Conservation (phyloP, 1,284 basidiomycete genomes). For the Meripilus lineatus region DNA sequence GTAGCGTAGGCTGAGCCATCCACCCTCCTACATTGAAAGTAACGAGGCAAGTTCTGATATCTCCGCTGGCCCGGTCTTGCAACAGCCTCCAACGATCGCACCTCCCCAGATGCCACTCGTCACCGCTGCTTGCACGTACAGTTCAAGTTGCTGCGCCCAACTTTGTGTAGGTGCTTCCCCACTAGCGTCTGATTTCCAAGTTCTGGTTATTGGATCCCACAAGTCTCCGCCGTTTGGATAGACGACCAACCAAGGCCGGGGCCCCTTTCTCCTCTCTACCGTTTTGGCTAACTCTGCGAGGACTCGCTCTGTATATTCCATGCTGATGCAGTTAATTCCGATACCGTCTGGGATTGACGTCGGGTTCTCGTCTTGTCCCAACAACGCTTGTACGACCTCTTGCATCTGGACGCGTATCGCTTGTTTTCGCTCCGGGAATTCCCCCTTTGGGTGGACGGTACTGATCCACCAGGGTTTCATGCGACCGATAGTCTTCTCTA, state of each 20-base stretch:
- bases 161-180: slow-evolving; percentile 14
- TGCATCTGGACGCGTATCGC: slow-evolving; percentile 24
- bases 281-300: slow-evolving; percentile 27
- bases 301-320: slow-evolving; percentile 34
- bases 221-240: slow-evolving; percentile 71
- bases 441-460: slow-evolving; percentile 60
- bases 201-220: slow-evolving; percentile 45
- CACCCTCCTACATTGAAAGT: too few relatives aligned
- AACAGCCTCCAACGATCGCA: slow-evolving; percentile 70
- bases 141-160: slow-evolving; percentile 43
- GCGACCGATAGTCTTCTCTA: slow-evolving; percentile 14
- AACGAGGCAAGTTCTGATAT: too few relatives aligned
- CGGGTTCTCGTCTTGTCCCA: slow-evolving; percentile 18
- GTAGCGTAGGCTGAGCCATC: too few relatives aligned
- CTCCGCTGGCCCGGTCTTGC: slow-evolving; percentile 72
- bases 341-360: slow-evolving; percentile 40
- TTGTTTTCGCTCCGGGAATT: slow-evolving; percentile 38
- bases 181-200: slow-evolving; percentile 35
- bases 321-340: slow-evolving; percentile 70
- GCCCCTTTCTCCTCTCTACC: slow-evolving; percentile 1
- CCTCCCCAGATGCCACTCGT: slow-evolving; percentile 41
- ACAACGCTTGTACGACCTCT: slow-evolving; percentile 35
- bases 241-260: slow-evolving; percentile 56
- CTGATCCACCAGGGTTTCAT: slow-evolving; percentile 75
- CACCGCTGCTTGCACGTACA: slow-evolving; percentile 22